Base-by-base conservation (phyloP, 1,284 basidiomycete species). In the Clitocybe nebularis region DNA sequence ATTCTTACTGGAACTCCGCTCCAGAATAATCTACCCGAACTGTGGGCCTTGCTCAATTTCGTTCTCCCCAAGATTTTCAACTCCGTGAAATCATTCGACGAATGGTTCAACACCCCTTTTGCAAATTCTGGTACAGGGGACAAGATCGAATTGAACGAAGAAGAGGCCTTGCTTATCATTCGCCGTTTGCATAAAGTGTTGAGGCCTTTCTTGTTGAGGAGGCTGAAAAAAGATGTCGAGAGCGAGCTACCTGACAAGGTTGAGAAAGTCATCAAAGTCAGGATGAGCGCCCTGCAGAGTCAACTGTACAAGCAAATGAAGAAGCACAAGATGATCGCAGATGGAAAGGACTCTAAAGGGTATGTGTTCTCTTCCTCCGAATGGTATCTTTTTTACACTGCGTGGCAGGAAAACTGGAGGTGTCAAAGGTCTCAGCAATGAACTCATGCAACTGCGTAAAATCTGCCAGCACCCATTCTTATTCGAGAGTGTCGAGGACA, bases 91-190 rank as follows among this genome's bases (percentile, higher is more conserved):
- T 96, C 93, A 35, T 99, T 99, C 61, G 96, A 99, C 60, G 96
- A 99, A 62, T 99, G 96, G 96, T 99, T 99, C 77, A 99, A 99
- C 69, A 97, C 95, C 2, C 96, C 96, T 0, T 99, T 99, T 55
- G 95, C 96, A 49, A 98, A 95, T 67, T 93, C 94, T 11, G 95
- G 96, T 24, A 86, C 88, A 0, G 86, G 87, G 14, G 95, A 99
- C 67, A 96, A 95, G 77, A 97, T 99, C 63, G 93, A 97, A 75
- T 69, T 99, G 71, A 98, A 96, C 69, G 96, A 99, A 88, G 96
- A 99, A 89, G 96, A 99, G 73, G 90, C 93, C 2, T 74, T 99
- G 40, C 86, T 99, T 43, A 93, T 99, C 59, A 96, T 99, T 63
- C 87, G 94, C 53, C 94, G 96, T 64, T 68, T 99, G 59, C 96